Base-by-base conservation (phyloP, 257 asterid species). In the Capsicum chinense region DNA sequence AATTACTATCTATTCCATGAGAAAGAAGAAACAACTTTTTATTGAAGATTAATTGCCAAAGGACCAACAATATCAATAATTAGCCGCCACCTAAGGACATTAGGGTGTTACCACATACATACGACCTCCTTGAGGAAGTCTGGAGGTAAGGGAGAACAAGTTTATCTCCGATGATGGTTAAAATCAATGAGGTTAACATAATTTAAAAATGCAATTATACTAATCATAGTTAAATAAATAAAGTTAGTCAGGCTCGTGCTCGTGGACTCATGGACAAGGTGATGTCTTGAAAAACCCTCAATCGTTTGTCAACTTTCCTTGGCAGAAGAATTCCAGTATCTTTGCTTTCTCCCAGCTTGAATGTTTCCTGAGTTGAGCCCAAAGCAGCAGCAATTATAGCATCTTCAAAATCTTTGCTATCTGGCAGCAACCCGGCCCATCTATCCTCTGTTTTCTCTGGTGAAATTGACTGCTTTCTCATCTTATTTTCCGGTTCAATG, bases 261-360 rank as follows among this genome's bases (percentile, higher is more conserved):
- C 87, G 84, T 42, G 84, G 60, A 35, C 97, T 94, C 86, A 91
- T 83, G 12, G 94, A 88, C 68, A 83, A 79, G 7, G 98, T 94
- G 82, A 96, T 96, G 42, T 96, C 98, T 80, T 92, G 97, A 64
- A 96, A 96, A 83, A 94, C 99, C 88, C 91, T 94, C 63, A 96
- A 89, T 91, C 99, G 92, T 91, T 94, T 93, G 42, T 94, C 99
- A 17, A 90, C 89, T 91, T 93, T 92, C 76, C 84, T 88, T 57
- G 82, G 83, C 54, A 80, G 83, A n/a, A 52, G 15, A 60, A 86
- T 71, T 76, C 88, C 33, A 79, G 48, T 14, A 78, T 64, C 67
- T 52, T 82, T 82, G 6, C 26, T 63, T 81, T 21, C 60, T 64
- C 26, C 89, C 10, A 15, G 57, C 88, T 66, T 83, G 6, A 44